phyloP scores from a whole-genome alignment of 1,139 yeast species.

The Hyphopichia burtonii region DNA sequence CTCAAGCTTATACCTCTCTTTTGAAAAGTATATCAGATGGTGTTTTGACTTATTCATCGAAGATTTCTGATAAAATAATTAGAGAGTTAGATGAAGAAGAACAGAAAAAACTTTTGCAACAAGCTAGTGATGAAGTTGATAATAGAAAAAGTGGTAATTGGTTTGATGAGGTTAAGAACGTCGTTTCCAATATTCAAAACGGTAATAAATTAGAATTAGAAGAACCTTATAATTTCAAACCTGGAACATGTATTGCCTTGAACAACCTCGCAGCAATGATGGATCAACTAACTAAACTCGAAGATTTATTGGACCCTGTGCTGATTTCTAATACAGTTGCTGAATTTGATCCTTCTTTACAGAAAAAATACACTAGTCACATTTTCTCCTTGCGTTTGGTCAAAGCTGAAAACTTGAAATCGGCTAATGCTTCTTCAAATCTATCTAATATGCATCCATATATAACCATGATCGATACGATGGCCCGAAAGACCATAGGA shows the following conservation, averaged over 20 bases:
- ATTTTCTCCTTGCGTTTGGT: constrained; percentile 66
- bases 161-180: constrained; percentile 47
- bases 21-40: constrained; percentile 65
- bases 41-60: constrained; percentile 50
- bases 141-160: constrained; percentile 31
- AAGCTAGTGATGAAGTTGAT: constrained; percentile 25
- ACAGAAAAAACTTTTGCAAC: constrained; percentile 19
- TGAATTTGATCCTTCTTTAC: constrained; percentile 28
- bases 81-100: constrained; percentile 49
- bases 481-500: constrained; percentile 58
- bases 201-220: constrained; percentile 37
- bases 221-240: constrained; percentile 60
- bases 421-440: constrained; percentile 23
- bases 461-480: constrained; percentile 65
- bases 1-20: constrained; percentile 56
- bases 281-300: constrained; percentile 57
- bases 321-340: constrained; percentile 48
- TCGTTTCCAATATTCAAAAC: constrained; percentile 45
- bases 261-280: constrained; percentile 69
- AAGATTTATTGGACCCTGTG: constrained; percentile 63
- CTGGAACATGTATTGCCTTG: constrained; percentile 70
- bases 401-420: constrained; percentile 68
- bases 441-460: constrained; percentile 63
- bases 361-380: constrained; percentile 43
- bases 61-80: constrained; percentile 45